These are phyloP conservation scores for Bipolaris oryzae DNA, from an alignment of 2,329 filamentous ascomycete genomes.

Conservation along the genomic window DNA sequence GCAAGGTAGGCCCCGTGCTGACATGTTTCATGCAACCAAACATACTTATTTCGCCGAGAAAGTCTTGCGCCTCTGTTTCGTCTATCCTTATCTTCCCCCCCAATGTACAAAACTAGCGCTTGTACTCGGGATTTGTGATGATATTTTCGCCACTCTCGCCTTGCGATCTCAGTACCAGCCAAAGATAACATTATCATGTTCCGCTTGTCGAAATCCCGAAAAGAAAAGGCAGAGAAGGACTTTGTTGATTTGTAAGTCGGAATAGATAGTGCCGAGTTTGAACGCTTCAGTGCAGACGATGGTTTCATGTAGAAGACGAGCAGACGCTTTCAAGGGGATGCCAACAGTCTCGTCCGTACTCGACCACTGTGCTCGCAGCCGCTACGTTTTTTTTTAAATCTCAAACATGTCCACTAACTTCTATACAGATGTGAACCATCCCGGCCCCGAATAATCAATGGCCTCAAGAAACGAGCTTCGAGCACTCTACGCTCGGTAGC, in stretches of 20 bases:
- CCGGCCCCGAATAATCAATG: slow-evolving; percentile 10
- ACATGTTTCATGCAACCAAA: slow-evolving; percentile 4
- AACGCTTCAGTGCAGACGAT: not conserved
- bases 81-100: not conserved
- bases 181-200: slow-evolving; percentile 7
- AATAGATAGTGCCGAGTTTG: not conserved
- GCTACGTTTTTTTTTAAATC: not conserved
- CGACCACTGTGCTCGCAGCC: not conserved
- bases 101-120: not conserved
- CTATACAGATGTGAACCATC: slow-evolving; percentile 14
- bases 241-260: slow-evolving; percentile 10
- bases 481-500: slow-evolving; percentile 6
- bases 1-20: slow-evolving; percentile 12
- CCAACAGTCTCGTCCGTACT: not conserved
- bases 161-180: not conserved
- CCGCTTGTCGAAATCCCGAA: slow-evolving; percentile 9
- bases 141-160: not conserved
- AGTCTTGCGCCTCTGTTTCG: not conserved
- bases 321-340: not conserved
- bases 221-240: slow-evolving; percentile 2
- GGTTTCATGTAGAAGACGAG: not conserved
- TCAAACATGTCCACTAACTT: not conserved
- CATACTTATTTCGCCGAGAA: not conserved
- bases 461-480: slow-evolving; percentile 5
- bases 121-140: not conserved